A percentile compares a stretch with the other conserved stretches of the same genome.
These are phyloP conservation scores for Miscanthus sacchariflorus DNA, from an alignment of 202 grass and related monocot genomes.

Conservation along the genomic window DNA sequence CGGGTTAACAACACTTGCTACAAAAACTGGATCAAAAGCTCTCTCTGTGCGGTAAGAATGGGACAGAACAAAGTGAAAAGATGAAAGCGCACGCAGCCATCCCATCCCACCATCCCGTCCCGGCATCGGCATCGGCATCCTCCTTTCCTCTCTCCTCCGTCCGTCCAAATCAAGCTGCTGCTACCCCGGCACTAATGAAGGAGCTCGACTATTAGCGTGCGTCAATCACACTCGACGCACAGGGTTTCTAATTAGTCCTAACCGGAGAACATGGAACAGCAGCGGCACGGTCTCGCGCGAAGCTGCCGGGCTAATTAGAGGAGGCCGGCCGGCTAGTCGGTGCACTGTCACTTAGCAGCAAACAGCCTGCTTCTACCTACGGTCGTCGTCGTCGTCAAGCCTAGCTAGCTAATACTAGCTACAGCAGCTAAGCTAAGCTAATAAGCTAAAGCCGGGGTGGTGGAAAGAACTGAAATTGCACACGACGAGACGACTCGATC, in stretches of 20 bases:
- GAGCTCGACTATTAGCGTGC: conserved; percentile 26
- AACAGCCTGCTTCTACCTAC: too few species aligned
- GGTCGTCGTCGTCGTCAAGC: background rate
- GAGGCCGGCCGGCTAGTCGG: background rate
- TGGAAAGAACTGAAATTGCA: background rate
- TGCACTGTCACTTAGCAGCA: background rate
- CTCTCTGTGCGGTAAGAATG: conserved; percentile 10
- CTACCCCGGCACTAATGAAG: background rate
- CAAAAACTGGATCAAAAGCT: conserved; percentile 29
- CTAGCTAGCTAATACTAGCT: background rate
- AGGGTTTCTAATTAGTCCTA: conserved; percentile 25
- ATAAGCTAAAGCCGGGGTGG: too few species aligned
- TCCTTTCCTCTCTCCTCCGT: background rate
- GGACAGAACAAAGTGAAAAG: conserved; percentile 62
- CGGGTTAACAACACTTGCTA: background rate
- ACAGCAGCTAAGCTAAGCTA: background rate
- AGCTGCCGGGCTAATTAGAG: conserved; percentile 45
- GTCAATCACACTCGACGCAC: conserved; percentile 36
- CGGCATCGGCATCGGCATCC: background rate
- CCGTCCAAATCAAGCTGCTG: conserved; percentile 32
- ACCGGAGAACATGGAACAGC: conserved; percentile 48
- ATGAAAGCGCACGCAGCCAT: conserved; percentile 57
- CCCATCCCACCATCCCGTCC: conserved; percentile 26
- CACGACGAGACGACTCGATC: conserved; percentile 32
- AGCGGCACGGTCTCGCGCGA: conserved; percentile 28